Evolutionary conservation across 106 monocot genomes (phyloP).

Genomic region (Alisma plantagoaquatica): DNA sequence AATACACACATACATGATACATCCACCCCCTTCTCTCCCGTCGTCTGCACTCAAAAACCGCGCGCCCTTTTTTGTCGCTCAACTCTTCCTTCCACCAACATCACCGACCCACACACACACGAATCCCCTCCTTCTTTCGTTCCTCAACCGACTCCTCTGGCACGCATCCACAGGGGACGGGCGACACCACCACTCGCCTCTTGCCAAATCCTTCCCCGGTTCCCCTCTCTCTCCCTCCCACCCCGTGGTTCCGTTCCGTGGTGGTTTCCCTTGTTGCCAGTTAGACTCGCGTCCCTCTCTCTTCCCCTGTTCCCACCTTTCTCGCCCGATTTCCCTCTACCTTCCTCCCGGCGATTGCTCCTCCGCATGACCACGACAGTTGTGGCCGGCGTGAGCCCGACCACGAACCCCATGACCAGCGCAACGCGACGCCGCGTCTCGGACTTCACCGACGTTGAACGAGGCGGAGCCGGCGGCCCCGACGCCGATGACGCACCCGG

Average conservation of each 20-base stretch:
- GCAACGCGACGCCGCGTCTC: not conserved
- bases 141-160: too few species aligned
- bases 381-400: conserved; percentile 8
- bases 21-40: too few species aligned
- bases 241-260: not conserved
- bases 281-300: too few species aligned
- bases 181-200: too few species aligned
- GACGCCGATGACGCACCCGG: not conserved
- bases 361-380: not conserved
- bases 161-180: too few species aligned
- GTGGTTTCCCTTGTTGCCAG: not conserved
- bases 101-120: too few species aligned
- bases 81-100: too few species aligned
- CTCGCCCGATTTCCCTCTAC: not conserved
- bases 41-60: too few species aligned
- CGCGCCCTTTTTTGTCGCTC: too few species aligned
- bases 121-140: too few species aligned
- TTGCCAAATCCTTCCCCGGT: not conserved
- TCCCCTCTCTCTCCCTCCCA: not conserved
- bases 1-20: too few species aligned
- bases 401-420: not conserved
- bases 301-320: not conserved
- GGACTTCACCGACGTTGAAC: conserved; percentile 7
- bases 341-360: not conserved
- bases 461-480: not conserved